Evolutionary conservation across 495 filamentous ascomycete species (phyloP), one percentile per base, ranked within the genome.

Genomic region (Parathielavia appendiculata): DNA sequence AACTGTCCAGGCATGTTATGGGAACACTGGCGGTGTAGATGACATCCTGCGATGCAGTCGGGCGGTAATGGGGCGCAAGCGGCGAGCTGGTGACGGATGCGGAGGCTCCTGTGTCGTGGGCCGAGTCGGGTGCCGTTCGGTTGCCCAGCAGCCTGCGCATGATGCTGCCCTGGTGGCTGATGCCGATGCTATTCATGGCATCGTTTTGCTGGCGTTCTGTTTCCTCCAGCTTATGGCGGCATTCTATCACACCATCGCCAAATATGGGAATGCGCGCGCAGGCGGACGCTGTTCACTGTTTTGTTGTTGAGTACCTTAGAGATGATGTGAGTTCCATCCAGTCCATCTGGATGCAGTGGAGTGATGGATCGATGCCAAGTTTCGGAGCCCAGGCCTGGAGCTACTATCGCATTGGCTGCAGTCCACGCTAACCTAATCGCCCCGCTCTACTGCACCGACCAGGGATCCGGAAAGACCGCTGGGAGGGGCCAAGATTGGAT

Each of bases 1-100:
- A 93, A 56, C 86, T 83, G 70, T 92, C 91, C 62, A 96, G 76
- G 55, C 86, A 84, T 38, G 81, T 71, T 56, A 95, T 88, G 17
- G 89, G 83, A 22, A 85, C 81, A 44, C 86, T 82, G 23, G 89
- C 90, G 45, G 80, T 76, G 71, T 92, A 87, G 49, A 81, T 81
- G 35, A 85, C 81, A 51, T 89, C 86, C 69, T 92, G 88, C 6
- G 88, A 86, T 44, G 83, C 82, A 58, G 77, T 81, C 26, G 87
- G 83, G 57, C 88, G 78, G 60, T 78, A 76, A 16, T 71, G 63
- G 36, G 63, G 60, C 19, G 63, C 60, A 22, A 70, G 66, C 51
- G 70, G 72, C 10, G 75, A 69, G 66, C 69, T 75, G 43, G 75
- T 71, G 35, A 75, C 62, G 52, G 58, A 44, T 1, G 60, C 38